phyloP scores from a whole-genome alignment of 1,284 basidiomycete species.

The Caloboletus firmus region DNA sequence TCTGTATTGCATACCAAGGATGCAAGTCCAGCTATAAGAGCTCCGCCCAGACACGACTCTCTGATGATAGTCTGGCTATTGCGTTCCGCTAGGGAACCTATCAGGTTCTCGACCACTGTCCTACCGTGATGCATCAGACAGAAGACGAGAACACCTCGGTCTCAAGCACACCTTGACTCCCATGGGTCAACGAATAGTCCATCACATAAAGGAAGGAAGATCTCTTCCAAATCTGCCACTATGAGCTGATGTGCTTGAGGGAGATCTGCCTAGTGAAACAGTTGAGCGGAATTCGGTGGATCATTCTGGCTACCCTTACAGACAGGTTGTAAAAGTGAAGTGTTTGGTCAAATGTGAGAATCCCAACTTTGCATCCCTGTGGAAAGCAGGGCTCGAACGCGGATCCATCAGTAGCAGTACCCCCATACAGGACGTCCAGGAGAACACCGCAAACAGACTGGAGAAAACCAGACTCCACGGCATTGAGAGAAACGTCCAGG shows the following conservation, averaged over 20 bases:
- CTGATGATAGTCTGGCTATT: conserved; percentile 52
- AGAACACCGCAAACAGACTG: conserved; percentile 68
- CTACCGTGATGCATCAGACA: conserved; percentile 37
- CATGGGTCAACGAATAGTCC: conserved; percentile 82
- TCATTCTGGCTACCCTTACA: conserved; percentile 49
- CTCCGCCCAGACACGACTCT: conserved; percentile 75
- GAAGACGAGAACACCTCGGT: not conserved
- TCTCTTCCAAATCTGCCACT: conserved; percentile 87
- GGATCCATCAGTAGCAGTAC: conserved; percentile 42
- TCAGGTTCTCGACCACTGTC: conserved; percentile 57
- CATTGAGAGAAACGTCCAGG: conserved; percentile 81
- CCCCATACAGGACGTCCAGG: conserved; percentile 69
- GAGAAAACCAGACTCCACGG: conserved; percentile 77
- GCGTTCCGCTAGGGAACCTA: conserved; percentile 68
- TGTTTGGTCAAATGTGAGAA: conserved; percentile 83
- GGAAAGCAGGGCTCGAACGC: conserved; percentile 53
- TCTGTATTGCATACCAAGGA: conserved; percentile 57
- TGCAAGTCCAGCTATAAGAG: conserved; percentile 71
- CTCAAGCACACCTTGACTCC: conserved; percentile 58
- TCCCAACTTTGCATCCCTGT: conserved; percentile 59
- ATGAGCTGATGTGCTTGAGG: conserved; percentile 77
- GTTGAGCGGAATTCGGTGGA: conserved; percentile 21
- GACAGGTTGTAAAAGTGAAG: conserved; percentile 92
- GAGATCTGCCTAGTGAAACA: conserved; percentile 46
- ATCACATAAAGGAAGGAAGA: conserved; percentile 79